phyloP scores from a whole-genome alignment of 192 early-diverging fungal species.

The Coemansia aciculifera region DNA sequence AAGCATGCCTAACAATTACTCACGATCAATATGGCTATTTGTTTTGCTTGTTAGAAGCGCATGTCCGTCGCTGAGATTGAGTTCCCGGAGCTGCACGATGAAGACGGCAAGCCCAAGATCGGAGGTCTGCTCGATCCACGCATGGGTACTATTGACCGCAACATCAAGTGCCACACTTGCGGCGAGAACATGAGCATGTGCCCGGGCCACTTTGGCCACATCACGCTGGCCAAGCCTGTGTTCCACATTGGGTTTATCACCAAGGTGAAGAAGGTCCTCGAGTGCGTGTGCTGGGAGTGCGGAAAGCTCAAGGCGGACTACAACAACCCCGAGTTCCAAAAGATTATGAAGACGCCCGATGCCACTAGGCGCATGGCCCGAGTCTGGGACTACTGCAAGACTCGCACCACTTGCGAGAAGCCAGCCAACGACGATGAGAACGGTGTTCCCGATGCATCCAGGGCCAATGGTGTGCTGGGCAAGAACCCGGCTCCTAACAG shows the following conservation, averaged over 20 bases:
- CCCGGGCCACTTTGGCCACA: slow-evolving; percentile 97
- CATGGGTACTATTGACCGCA: slow-evolving; percentile 96
- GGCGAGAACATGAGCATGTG: slow-evolving; percentile 93
- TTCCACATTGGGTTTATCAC: slow-evolving; percentile 91
- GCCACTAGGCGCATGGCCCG: slow-evolving; percentile 74
- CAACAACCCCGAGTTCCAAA: slow-evolving; percentile 66
- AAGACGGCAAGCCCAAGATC: slow-evolving; percentile 77
- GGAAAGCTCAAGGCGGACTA: slow-evolving; percentile 89
- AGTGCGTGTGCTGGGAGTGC: slow-evolving; percentile 94
- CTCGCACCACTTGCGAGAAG: slow-evolving; percentile 77
- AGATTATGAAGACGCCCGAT: slow-evolving; percentile 64
- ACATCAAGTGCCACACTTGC: slow-evolving; percentile 97
- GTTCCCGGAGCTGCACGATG: slow-evolving; percentile 83
- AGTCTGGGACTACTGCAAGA: slow-evolving; percentile 87
- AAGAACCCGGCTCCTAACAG: slow-evolving; percentile 8
- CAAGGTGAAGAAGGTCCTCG: slow-evolving; percentile 95
- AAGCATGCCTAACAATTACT: neutral
- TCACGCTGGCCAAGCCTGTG: slow-evolving; percentile 94
- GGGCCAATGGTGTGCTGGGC: slow-evolving; percentile 2
- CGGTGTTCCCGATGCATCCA: slow-evolving; percentile 5
- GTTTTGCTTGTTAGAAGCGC: slow-evolving; percentile 68
- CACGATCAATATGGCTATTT: neutral
- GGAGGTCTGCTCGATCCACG: slow-evolving; percentile 90
- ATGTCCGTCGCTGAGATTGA: slow-evolving; percentile 97
- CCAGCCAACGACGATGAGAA: slow-evolving; percentile 60